A percentile compares a stretch with the other conserved stretches of the same genome.
Conservation (phyloP, 345 rosid species). For the Raphanus raphanistrum region DNA sequence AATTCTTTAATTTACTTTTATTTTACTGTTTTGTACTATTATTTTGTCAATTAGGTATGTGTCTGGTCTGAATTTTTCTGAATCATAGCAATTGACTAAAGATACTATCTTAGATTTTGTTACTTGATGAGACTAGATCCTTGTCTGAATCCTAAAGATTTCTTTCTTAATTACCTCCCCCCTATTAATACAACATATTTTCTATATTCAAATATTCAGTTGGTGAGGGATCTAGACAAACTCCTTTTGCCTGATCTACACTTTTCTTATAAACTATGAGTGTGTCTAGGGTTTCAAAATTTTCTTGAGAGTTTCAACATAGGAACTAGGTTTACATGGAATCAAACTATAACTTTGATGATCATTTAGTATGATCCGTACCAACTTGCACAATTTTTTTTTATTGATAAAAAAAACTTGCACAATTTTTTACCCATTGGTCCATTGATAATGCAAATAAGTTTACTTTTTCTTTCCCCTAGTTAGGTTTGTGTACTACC, state of each 20-base stretch:
- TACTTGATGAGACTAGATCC: conserved; percentile 28
- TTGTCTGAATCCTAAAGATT: conserved; percentile 23
- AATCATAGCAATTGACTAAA: conserved; percentile 20
- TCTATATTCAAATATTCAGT: not conserved
- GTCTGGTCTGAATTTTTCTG: conserved; percentile 26
- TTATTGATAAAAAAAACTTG: not conserved
- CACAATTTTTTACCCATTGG: conserved; percentile 2
- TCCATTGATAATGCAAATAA: not conserved
- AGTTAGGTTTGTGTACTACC: conserved; percentile 32
- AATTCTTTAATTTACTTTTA: not conserved
- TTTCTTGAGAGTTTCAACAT: conserved; percentile 26
- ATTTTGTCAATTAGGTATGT: conserved; percentile 14
- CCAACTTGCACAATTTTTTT: conserved; percentile 26
- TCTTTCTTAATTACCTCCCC: not conserved
- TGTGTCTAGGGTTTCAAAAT: conserved; percentile 32
- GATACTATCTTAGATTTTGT: conserved; percentile 11
- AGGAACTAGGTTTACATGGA: conserved; percentile 23
- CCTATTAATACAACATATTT: not conserved
- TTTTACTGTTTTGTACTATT: not conserved
- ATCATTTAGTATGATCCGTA: conserved; percentile 27
- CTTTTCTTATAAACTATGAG: conserved; percentile 14
- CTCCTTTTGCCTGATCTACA: not conserved
- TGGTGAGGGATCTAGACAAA: conserved; percentile 6
- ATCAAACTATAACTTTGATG: not conserved
- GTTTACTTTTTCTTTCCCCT: conserved; percentile 17